phyloP scores from a whole-genome alignment of 768 basidiomycete genomes.

The Naematelia encephala region DNA sequence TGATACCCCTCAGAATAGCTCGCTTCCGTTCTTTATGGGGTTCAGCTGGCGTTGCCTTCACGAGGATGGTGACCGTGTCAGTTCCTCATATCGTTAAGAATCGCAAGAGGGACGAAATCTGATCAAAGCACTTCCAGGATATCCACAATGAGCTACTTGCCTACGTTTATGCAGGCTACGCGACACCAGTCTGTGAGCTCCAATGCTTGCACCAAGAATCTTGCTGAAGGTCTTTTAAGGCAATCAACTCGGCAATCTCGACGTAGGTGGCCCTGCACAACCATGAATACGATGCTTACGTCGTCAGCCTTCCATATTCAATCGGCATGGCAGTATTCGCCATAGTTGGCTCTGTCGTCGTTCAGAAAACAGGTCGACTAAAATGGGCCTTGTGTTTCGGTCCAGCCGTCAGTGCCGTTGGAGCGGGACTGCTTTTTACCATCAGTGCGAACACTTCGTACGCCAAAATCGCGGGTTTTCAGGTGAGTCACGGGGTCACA shows the following conservation, averaged over 20 bases:
- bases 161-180: slow-evolving; percentile 13
- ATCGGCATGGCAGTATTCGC: slow-evolving; percentile 11
- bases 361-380: slow-evolving; percentile 11
- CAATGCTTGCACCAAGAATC: background rate
- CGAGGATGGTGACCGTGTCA: slow-evolving; percentile 8
- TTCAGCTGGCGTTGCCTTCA: slow-evolving; percentile 3
- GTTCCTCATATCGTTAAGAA: background rate
- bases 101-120: background rate
- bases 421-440: slow-evolving; percentile 6
- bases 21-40: slow-evolving; percentile 11
- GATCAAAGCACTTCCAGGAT: background rate
- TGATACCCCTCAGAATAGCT: slow-evolving; percentile 8
- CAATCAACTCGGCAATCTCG: slow-evolving; percentile 9
- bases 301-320: slow-evolving; percentile 10
- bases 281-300: background rate
- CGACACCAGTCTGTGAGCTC: slow-evolving; percentile 11
- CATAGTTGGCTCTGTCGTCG: slow-evolving; percentile 7
- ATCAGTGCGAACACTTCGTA: slow-evolving; percentile 5
- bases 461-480: slow-evolving; percentile 8
- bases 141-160: slow-evolving; percentile 9
- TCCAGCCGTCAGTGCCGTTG: slow-evolving; percentile 3
- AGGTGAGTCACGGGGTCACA: background rate
- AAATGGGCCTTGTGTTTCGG: slow-evolving; percentile 10
- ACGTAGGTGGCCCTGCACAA: slow-evolving; percentile 4
- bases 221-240: slow-evolving; percentile 2